phyloP scores from a whole-genome alignment of 805 yeast genomes.

The Cyberlindnera maritima region DNA sequence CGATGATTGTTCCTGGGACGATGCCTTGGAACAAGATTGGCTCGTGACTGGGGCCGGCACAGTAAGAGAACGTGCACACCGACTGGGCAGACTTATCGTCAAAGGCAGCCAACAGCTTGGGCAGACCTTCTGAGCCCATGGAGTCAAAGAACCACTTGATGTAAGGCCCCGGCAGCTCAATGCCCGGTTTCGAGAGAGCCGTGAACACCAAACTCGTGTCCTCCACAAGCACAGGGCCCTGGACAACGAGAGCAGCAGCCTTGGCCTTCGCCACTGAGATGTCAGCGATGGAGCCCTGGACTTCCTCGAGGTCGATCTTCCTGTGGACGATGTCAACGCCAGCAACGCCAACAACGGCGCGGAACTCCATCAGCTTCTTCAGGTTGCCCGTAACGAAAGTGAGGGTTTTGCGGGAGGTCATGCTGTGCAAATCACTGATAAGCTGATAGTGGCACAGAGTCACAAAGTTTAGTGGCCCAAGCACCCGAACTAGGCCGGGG shows the following conservation, averaged over 20 bases:
- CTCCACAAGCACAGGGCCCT: slow-evolving; percentile 88
- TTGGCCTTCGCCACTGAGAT: slow-evolving; percentile 78
- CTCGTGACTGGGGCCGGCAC: slow-evolving; percentile 72
- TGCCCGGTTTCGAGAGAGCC: slow-evolving; percentile 58
- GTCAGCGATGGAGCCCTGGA: slow-evolving; percentile 82
- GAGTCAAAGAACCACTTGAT: slow-evolving; percentile 84
- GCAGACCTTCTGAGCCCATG: slow-evolving; percentile 73
- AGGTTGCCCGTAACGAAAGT: slow-evolving; percentile 85
- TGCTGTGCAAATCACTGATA: no score
- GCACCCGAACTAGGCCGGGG: no score
- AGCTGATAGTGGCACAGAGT: no score
- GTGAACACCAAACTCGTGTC: slow-evolving; percentile 86
- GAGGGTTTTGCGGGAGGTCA: slow-evolving; percentile 21
- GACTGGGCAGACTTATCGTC: slow-evolving; percentile 85
- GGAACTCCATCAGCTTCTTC: slow-evolving; percentile 82
- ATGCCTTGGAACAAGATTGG: slow-evolving; percentile 79
- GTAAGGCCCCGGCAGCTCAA: slow-evolving; percentile 88
- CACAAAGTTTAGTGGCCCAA: not conserved
- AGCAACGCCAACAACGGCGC: slow-evolving; percentile 64
- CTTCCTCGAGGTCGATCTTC: slow-evolving; percentile 77
- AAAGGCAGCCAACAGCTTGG: slow-evolving; percentile 72
- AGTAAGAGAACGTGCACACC: slow-evolving; percentile 86
- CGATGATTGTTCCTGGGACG: slow-evolving; percentile 78
- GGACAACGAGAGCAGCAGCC: slow-evolving; percentile 58
- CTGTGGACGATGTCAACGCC: slow-evolving; percentile 49